Evolutionary conservation across 73 alveolate species (phyloP).

Genomic region (Effrenium voratum): DNA sequence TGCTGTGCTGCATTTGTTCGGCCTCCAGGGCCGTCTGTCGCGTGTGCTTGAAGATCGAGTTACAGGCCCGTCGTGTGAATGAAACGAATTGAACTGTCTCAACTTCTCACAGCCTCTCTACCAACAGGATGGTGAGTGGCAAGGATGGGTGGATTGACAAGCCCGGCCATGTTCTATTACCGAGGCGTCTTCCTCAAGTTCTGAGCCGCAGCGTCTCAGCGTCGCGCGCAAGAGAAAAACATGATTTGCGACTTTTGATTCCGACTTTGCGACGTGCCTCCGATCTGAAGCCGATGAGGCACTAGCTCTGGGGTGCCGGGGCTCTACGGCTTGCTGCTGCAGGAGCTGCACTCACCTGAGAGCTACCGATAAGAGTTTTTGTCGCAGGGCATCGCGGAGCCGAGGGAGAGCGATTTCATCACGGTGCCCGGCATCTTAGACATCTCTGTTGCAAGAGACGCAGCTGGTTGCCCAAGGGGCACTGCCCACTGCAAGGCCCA

Average conservation of each 20-base stretch:
- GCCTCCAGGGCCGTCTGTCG: not conserved
- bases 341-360: not conserved
- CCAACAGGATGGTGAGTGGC: too few relatives aligned
- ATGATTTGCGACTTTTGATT: too few relatives aligned
- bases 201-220: constrained; percentile 1
- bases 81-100: too few relatives aligned
- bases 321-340: constrained; percentile 72
- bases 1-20: constrained; percentile 45
- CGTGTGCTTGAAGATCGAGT: too few relatives aligned
- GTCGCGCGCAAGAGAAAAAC: not conserved
- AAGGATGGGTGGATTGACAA: too few relatives aligned
- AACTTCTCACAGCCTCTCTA: too few relatives aligned
- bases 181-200: constrained; percentile 37
- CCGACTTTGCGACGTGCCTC: too few relatives aligned
- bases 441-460: not conserved
- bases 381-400: constrained; percentile 65
- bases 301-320: constrained; percentile 57
- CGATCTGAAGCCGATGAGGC: not conserved
- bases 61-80: too few relatives aligned
- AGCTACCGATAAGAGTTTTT: not conserved
- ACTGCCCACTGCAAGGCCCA: not conserved
- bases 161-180: not conserved
- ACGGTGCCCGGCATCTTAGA: constrained; percentile 12
- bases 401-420: constrained; percentile 71
- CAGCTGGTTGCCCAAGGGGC: not conserved